Evolutionary conservation across 2,329 filamentous ascomycete species (phyloP).

Genomic region (Pezicula neosporulosa): DNA sequence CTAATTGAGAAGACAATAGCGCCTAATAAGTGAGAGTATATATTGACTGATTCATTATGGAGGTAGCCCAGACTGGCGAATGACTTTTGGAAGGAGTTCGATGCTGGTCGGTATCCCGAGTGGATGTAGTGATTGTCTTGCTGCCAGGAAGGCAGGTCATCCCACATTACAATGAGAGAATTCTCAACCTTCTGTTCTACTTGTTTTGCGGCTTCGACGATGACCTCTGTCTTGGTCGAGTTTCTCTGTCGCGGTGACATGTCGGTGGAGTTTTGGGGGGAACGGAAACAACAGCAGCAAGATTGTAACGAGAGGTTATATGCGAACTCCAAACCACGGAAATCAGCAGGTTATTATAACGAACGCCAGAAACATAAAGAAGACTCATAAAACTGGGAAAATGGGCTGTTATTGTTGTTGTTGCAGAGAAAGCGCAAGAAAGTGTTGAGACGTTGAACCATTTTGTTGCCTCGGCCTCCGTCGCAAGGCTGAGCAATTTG

Average conservation of each 20-base stretch:
- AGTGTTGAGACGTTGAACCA: too few relatives aligned
- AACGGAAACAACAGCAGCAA: neutral
- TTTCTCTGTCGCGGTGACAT: constrained; percentile 25
- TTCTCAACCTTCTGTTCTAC: constrained; percentile 32
- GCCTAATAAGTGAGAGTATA: constrained; percentile 68
- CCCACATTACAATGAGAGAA: constrained; percentile 42
- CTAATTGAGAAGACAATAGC: constrained; percentile 53
- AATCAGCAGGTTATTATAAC: too few relatives aligned
- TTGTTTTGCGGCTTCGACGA: constrained; percentile 17
- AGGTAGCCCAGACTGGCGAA: constrained; percentile 56
- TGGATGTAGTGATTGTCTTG: constrained; percentile 68
- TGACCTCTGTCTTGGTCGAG: constrained; percentile 16
- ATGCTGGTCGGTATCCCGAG: constrained; percentile 61
- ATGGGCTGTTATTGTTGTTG: too few relatives aligned
- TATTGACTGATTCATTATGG: constrained; percentile 65
- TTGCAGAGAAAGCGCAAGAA: too few relatives aligned
- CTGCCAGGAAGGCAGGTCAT: constrained; percentile 49
- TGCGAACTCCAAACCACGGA: neutral
- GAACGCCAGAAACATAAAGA: too few relatives aligned
- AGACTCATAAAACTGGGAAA: too few relatives aligned
- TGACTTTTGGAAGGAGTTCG: constrained; percentile 56
- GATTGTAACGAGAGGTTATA: neutral
- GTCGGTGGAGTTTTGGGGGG: neutral
- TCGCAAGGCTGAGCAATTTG: too few relatives aligned
- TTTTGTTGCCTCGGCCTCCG: too few relatives aligned